phyloP scores from a whole-genome alignment of 768 basidiomycete genomes.

The Glaciozyma martinii region DNA sequence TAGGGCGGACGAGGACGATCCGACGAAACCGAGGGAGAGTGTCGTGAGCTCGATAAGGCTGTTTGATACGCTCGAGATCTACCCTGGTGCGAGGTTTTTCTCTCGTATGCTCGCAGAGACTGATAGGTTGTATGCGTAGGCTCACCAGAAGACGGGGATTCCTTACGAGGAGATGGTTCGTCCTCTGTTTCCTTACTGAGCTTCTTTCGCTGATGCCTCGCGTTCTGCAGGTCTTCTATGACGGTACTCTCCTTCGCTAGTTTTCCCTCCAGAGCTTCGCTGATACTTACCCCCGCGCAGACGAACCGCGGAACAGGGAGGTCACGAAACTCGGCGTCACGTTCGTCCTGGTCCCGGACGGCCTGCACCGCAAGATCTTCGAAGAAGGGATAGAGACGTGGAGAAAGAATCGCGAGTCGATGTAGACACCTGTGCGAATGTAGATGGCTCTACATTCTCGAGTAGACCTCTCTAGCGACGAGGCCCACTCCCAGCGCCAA shows the following conservation, averaged over 20 bases:
- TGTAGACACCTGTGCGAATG: background rate
- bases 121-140: slow-evolving; percentile 45
- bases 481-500: too few species aligned
- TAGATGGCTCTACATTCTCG: too few species aligned
- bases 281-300: background rate
- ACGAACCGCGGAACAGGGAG: slow-evolving; percentile 31
- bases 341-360: slow-evolving; percentile 60
- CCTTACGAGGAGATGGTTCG: slow-evolving; percentile 71
- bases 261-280: slow-evolving; percentile 34
- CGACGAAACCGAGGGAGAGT: slow-evolving; percentile 19
- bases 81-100: slow-evolving; percentile 40
- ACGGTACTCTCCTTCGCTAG: slow-evolving; percentile 58
- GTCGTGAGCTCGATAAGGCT: slow-evolving; percentile 36
- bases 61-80: slow-evolving; percentile 43
- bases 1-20: slow-evolving; percentile 31
- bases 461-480: too few species aligned
- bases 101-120: too few species aligned
- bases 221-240: slow-evolving; percentile 50
- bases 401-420: slow-evolving; percentile 42
- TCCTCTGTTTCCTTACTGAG: background rate
- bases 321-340: slow-evolving; percentile 57
- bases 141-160: slow-evolving; percentile 64
- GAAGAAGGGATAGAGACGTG: slow-evolving; percentile 64
- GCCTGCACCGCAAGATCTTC: slow-evolving; percentile 55
- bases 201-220: background rate